Evolutionary conservation across 768 basidiomycete genomes (phyloP), one percentile per base, ranked within the genome.

Genomic region (Leucosporidium creatinivorum): DNA sequence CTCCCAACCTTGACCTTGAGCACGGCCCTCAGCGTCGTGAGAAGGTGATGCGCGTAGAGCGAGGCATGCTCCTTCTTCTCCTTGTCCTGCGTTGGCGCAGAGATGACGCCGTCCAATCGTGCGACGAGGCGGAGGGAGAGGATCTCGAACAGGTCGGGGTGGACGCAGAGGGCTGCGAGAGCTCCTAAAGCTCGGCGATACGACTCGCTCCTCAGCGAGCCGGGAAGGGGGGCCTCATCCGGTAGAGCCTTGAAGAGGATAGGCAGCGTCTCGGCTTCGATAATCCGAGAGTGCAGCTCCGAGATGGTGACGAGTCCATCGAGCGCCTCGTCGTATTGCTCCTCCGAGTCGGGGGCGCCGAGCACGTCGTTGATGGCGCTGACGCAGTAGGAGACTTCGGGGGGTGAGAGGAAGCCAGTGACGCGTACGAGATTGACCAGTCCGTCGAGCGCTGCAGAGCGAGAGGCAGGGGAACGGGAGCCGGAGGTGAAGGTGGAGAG

Each of bases 1-100:
- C 60, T 63, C 4, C 76, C 75, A 10, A 82, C 79, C 77, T 89
- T 89, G 23, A 69, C 73, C 15, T 78, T 73, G 21, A 97, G 77
- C 0, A 87, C 85, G 51, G 85, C 83, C 2, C 82, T 81, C 10
- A 98, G 78, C 0, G 88, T 85, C 58, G 83, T 80, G 58, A 98
- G 82, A 39, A 98, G 82, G 36, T 92, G 85, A 78, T 92, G 90
- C 1, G 85, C 86, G 76, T 94, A 98, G 17, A 91, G 89, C 0
- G 89, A 85, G n/a, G 78, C 58, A 33, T 69, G 67, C 44, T n/a
- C 50, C 7, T 23, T 39, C 15, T 73, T 73, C 17, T 69, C 39
- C 39, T 30, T 51, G 19, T 60, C 70, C 1, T 48, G 19, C 1
- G 54, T 19, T 0, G 33, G 21, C 7, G 25, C 21, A 17, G 60